Evolutionary conservation across 495 filamentous ascomycete genomes (phyloP), one percentile per base, ranked within the genome.

Genomic region (Elasticomyces elasticus): DNA sequence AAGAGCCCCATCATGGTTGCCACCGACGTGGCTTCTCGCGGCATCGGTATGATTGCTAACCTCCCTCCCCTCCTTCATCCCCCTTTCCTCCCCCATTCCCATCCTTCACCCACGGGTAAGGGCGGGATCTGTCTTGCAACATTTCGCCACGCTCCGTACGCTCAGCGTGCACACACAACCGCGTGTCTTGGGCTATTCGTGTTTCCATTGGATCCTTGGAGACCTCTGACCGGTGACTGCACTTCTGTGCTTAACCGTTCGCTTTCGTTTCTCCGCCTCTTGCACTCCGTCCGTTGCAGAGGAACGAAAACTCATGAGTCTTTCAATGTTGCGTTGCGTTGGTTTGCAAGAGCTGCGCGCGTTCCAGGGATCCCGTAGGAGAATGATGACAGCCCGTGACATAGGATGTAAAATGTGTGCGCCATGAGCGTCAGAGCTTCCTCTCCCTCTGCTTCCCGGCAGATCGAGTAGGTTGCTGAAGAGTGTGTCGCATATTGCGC

Each of bases 11-110:
- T 98, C 69, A 94, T 98, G 78, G 92, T 98, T 69, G 92, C 92
- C 66, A 98, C 92, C 48, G 92, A 98, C 74, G 92, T 98, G 63
- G 92, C 92, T 66, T 95, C 94, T 55, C 86, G 92, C 79, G 92
- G 92, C 81, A 98, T 98, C 77, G 92, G 92, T 98, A 96, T 95
- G 92, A 94, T 85, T 80, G 72, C 69, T 76, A 71, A 76, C 64
- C 63, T 65, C 70, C 72, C 71, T 66, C 66, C 67, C 61, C 70
- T 55, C 64, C 70, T 66, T 66, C 69, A 54, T 61, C 68, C 68
- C 61, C 55, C 59, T 67, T 65, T 63, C 52, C 61, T 67, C 48
- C 68, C 54, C 33, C 51, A 43, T 44, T 52, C 23, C 53, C 20
- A 49, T 22, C 41, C 20, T 55, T 64, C 60, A 70, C 70, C 59